Conservation (phyloP, 768 basidiomycete species). For the Agaricus subrufescens region DNA sequence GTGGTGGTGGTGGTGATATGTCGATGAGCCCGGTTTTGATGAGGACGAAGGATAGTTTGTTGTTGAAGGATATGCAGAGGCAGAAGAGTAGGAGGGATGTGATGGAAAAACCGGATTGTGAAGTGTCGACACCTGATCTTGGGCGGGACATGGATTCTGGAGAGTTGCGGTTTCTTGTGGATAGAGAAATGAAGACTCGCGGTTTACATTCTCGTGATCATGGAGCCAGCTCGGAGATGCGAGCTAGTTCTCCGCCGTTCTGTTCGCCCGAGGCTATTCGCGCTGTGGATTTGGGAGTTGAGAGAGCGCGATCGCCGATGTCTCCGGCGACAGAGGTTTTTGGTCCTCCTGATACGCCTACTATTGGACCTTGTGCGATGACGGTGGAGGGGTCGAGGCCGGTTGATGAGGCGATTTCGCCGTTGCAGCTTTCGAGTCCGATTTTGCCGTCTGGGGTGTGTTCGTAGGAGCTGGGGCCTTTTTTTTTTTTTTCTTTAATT, state of each 20-base stretch:
- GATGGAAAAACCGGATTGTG: neutral
- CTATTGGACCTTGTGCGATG: neutral
- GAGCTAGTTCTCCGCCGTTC: neutral
- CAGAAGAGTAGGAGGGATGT: neutral
- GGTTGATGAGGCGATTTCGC: neutral
- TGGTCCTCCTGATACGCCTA: neutral
- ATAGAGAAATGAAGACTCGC: neutral
- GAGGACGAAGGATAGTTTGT: slow-evolving; percentile 1
- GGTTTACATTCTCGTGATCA: neutral
- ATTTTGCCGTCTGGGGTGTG: neutral
- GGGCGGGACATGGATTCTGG: neutral
- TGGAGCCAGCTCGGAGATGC: neutral
- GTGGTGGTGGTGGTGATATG: neutral
- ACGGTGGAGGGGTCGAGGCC: neutral
- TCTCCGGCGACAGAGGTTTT: neutral
- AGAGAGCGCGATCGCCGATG: neutral
- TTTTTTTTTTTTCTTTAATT: too few relatives aligned
- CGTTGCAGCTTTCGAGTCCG: neutral
- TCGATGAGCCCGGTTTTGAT: slow-evolving; percentile 1
- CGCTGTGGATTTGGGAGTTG: too few relatives aligned
- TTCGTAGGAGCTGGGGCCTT: neutral
- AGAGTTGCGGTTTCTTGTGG: neutral
- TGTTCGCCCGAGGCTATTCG: neutral
- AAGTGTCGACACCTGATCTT: neutral
- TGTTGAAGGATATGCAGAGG: neutral